A percentile compares a stretch with the other conserved stretches of the same genome.
These are phyloP conservation scores for Arxiozyma bovina DNA, from an alignment of 1,139 yeast species.

Conservation along the genomic window DNA sequence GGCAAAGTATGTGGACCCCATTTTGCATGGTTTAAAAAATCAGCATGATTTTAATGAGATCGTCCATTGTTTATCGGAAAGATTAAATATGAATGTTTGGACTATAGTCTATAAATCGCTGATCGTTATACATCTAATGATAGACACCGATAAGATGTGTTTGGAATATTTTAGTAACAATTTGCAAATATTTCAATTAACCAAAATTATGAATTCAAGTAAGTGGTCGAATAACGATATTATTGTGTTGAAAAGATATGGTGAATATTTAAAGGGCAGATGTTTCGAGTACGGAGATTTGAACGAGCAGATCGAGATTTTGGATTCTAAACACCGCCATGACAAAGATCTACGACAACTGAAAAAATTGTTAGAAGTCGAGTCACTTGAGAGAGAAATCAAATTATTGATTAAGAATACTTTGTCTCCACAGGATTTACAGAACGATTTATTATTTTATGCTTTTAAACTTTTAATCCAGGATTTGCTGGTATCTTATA, in stretches of 20 bases:
- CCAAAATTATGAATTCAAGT: conserved; percentile 23
- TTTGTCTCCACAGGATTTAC: conserved; percentile 58
- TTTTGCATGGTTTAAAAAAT: conserved; percentile 63
- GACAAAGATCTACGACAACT: background rate
- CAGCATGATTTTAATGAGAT: conserved; percentile 58
- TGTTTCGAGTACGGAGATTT: conserved; percentile 61
- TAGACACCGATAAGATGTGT: conserved; percentile 43
- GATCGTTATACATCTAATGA: conserved; percentile 81
- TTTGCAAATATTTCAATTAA: conserved; percentile 43
- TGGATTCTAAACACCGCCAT: background rate
- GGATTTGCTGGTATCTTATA: conserved; percentile 77
- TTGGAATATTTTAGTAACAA: conserved; percentile 55
- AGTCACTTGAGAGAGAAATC: conserved; percentile 75
- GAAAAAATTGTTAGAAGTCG: conserved; percentile 40
- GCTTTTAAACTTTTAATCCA: conserved; percentile 81
- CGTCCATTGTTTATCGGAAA: conserved; percentile 56
- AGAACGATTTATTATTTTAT: conserved; percentile 73
- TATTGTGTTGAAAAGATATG: conserved; percentile 56
- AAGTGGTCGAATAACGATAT: conserved; percentile 45
- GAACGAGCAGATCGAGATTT: conserved; percentile 51
- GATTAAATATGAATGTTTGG: conserved; percentile 75
- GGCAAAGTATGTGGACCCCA: conserved; percentile 89
- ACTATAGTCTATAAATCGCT: conserved; percentile 79
- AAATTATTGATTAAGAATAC: conserved; percentile 65
- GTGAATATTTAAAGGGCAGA: conserved; percentile 59